A percentile compares a stretch with the other conserved stretches of the same genome.
Conservation (phyloP, 371 early-diverging fungal genomes). For the Dipsacomyces acuminosporus region DNA sequence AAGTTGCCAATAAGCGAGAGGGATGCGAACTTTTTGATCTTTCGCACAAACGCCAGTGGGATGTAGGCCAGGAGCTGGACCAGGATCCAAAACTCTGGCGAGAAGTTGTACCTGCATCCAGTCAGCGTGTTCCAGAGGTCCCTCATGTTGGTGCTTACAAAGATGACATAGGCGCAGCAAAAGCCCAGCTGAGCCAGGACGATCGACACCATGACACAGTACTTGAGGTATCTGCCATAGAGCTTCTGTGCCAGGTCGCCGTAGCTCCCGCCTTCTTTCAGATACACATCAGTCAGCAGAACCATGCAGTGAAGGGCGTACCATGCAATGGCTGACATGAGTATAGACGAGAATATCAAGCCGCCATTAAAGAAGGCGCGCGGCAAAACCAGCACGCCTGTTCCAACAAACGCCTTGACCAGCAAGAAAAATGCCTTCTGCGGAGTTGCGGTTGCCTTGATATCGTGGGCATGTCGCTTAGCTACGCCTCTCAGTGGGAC, state of each 20-base stretch:
- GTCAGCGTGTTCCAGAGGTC: constrained; percentile 63
- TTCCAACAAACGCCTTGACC: constrained; percentile 74
- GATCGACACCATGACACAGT: constrained; percentile 73
- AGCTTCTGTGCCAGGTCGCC: constrained; percentile 83
- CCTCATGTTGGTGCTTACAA: constrained; percentile 71
- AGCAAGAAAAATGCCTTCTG: constrained; percentile 68
- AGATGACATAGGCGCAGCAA: constrained; percentile 81
- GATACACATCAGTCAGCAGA: constrained; percentile 62
- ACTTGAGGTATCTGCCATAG: constrained; percentile 73
- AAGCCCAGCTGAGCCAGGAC: constrained; percentile 87
- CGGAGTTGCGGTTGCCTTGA: constrained; percentile 59
- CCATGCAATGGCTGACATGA: constrained; percentile 60
- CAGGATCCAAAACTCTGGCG: constrained; percentile 56
- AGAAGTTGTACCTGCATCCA: constrained; percentile 49
- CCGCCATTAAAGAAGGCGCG: constrained; percentile 78
- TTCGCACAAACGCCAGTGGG: constrained; percentile 81
- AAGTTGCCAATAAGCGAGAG: constrained; percentile 80
- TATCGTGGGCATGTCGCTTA: constrained; percentile 19
- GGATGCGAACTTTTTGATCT: constrained; percentile 76
- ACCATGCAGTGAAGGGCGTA: constrained; percentile 66
- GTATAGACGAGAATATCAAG: constrained; percentile 58
- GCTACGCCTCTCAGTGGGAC: constrained; percentile 11
- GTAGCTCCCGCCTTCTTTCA: constrained; percentile 68
- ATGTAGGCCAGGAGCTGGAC: constrained; percentile 63
- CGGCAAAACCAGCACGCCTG: constrained; percentile 74